These are phyloP conservation scores for Cercospora berteroae DNA, from an alignment of 2,329 filamentous ascomycete species.

Conservation along the genomic window DNA sequence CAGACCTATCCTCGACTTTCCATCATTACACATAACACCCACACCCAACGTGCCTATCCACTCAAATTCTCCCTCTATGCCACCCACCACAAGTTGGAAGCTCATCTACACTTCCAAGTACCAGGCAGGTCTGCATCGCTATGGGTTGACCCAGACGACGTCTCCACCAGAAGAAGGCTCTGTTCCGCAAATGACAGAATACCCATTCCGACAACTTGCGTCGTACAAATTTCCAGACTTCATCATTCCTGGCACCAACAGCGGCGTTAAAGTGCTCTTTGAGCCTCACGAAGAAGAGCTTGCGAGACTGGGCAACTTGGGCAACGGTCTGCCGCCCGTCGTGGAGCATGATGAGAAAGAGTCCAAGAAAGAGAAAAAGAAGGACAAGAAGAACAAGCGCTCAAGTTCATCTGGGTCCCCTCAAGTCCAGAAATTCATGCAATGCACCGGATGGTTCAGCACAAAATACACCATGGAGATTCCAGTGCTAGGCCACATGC, in stretches of 20 bases:
- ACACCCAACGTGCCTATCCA: neutral
- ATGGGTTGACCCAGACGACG: neutral
- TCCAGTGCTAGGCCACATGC: conserved; percentile 8
- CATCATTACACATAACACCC: conserved; percentile 8
- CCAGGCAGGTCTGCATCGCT: conserved; percentile 11
- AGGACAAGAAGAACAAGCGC: neutral
- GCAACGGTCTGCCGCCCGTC: neutral
- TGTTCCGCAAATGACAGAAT: conserved; percentile 7
- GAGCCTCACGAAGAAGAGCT: conserved; percentile 20
- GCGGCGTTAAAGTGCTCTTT: conserved; percentile 11
- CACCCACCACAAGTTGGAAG: conserved; percentile 14
- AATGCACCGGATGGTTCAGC: conserved; percentile 14
- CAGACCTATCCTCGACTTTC: conserved; percentile 13
- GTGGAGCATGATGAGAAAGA: neutral
- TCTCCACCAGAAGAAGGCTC: neutral
- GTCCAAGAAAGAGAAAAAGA: neutral
- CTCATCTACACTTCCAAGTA: conserved; percentile 19
- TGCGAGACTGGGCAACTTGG: conserved; percentile 7
- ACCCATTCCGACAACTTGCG: conserved; percentile 17
- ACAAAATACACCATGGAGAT: conserved; percentile 16
- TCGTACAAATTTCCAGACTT: conserved; percentile 13
- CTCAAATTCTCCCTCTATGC: conserved; percentile 7
- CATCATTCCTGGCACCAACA: conserved; percentile 12
- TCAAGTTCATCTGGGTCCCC: neutral
- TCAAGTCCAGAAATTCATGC: conserved; percentile 16